Conservation (phyloP, 192 early-diverging fungal species). For the Linnemannia hyalina region DNA sequence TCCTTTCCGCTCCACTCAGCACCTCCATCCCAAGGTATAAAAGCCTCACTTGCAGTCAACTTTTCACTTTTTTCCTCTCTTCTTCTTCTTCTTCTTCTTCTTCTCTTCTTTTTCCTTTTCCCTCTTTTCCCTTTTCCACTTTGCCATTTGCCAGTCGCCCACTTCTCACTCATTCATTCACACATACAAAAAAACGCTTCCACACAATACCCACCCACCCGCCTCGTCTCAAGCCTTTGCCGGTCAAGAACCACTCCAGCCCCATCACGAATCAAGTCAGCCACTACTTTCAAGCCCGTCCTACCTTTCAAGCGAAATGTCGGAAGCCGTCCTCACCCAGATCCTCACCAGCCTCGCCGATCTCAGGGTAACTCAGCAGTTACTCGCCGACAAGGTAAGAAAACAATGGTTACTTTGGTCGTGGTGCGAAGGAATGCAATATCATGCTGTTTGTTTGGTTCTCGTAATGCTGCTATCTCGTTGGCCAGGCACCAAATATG, state of each 20-base stretch:
- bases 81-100: slow-evolving; percentile 24
- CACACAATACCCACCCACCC: background rate
- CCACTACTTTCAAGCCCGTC: background rate
- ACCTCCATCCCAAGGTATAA: slow-evolving; percentile 5
- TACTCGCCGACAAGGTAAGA: slow-evolving; percentile 47
- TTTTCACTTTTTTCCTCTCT: slow-evolving; percentile 22
- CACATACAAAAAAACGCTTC: background rate
- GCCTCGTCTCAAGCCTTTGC: background rate
- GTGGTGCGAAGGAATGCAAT: background rate
- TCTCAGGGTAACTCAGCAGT: slow-evolving; percentile 39
- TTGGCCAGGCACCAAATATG: slow-evolving; percentile 9
- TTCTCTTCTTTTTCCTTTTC: slow-evolving; percentile 31
- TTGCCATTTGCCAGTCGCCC: background rate
- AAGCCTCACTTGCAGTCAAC: slow-evolving; percentile 10
- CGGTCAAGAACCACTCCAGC: too few relatives aligned
- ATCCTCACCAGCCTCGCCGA: slow-evolving; percentile 39
- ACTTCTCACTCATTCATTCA: background rate
- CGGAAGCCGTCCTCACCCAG: slow-evolving; percentile 45
- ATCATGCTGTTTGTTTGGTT: background rate
- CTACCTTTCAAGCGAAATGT: slow-evolving; percentile 21
- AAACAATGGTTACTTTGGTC: background rate
- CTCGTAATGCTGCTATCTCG: background rate
- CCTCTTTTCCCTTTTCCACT: slow-evolving; percentile 28
- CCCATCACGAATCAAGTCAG: background rate
- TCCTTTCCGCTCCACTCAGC: background rate